Conservation (phyloP, 2,329 filamentous ascomycete genomes). For the Ophiostoma angusticollis region DNA sequence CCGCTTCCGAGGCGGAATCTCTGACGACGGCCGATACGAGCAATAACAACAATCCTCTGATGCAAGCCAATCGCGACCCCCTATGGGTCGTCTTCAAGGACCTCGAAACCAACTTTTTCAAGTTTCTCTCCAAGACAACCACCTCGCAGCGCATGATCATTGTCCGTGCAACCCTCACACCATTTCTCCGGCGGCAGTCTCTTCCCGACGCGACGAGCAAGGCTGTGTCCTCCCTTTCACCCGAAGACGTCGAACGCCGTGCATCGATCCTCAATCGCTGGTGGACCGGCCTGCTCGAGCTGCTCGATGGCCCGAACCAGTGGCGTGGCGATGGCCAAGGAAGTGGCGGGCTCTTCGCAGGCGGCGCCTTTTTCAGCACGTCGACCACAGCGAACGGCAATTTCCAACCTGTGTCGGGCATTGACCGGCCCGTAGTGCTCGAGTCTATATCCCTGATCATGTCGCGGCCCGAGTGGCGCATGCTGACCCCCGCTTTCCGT, state of each 20-base stretch:
- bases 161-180: constrained; percentile 57
- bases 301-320: constrained; percentile 49
- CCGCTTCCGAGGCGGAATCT: constrained; percentile 20
- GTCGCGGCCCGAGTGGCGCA: constrained; percentile 79
- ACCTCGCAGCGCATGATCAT: constrained; percentile 59
- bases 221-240: constrained; percentile 37
- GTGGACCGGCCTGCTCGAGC: constrained; percentile 74
- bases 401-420: constrained; percentile 61
- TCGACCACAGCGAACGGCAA: constrained; percentile 29
- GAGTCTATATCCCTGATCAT: constrained; percentile 72
- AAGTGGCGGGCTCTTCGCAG: constrained; percentile 8
- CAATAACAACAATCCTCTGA: constrained; percentile 25
- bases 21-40: constrained; percentile 32
- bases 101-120: constrained; percentile 34
- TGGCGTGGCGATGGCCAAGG: constrained; percentile 8
- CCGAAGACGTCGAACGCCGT: constrained; percentile 73
- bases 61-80: constrained; percentile 32
- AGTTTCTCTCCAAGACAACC: constrained; percentile 60
- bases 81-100: constrained; percentile 43
- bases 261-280: constrained; percentile 75
- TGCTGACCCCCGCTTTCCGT: constrained; percentile 54
- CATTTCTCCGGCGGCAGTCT: constrained; percentile 62
- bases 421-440: constrained; percentile 69
- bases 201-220: constrained; percentile 54
- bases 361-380: constrained; percentile 11